Evolutionary conservation across 805 yeast genomes (phyloP).

Genomic region (Wickerhamomyces strasburgensis): DNA sequence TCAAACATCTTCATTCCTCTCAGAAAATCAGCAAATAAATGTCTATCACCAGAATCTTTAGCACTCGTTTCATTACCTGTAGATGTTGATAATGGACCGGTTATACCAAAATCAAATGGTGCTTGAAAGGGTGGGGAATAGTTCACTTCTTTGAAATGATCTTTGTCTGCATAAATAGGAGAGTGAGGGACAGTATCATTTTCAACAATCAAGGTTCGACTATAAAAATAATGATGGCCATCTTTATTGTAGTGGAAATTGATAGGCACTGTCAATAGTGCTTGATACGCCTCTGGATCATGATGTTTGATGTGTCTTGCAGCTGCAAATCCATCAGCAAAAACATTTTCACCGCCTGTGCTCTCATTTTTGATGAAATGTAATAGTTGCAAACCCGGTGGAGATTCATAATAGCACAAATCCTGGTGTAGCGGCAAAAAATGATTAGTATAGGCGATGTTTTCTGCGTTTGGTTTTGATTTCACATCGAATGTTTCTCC

Average conservation of each 20-base stretch:
- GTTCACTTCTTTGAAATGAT: slow-evolving; percentile 50
- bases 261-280: slow-evolving; percentile 56
- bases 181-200: slow-evolving; percentile 28
- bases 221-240: slow-evolving; percentile 55
- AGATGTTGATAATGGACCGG: slow-evolving; percentile 20
- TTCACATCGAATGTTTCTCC: slow-evolving; percentile 69
- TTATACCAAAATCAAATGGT: slow-evolving; percentile 59
- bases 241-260: slow-evolving; percentile 65
- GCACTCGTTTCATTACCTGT: slow-evolving; percentile 27
- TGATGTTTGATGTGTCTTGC: slow-evolving; percentile 47
- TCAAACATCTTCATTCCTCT: slow-evolving; percentile 63
- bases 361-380: slow-evolving; percentile 53
- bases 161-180: slow-evolving; percentile 16
- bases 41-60: slow-evolving; percentile 35
- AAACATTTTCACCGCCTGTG: slow-evolving; percentile 62
- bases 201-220: slow-evolving; percentile 60
- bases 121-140: slow-evolving; percentile 85
- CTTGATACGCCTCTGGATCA: slow-evolving; percentile 62
- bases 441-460: slow-evolving; percentile 63
- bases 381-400: slow-evolving; percentile 72
- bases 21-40: slow-evolving; percentile 47
- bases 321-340: slow-evolving; percentile 67
- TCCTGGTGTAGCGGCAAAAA: slow-evolving; percentile 76
- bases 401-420: slow-evolving; percentile 69
- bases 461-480: slow-evolving; percentile 47